phyloP scores from a whole-genome alignment of 2,329 filamentous ascomycete species.

The Fusarium miscanthi region DNA sequence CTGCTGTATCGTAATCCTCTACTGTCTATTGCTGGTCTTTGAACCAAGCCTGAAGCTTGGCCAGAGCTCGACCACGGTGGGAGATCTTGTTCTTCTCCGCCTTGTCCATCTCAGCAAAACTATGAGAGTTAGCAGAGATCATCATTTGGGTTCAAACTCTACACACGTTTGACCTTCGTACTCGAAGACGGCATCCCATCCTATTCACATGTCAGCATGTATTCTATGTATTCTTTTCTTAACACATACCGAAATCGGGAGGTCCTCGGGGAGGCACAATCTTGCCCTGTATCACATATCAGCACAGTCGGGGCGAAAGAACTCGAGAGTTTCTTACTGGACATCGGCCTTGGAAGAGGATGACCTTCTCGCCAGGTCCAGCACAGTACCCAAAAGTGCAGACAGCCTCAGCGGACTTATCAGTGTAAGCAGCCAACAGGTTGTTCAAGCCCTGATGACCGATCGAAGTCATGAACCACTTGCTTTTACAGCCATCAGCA shows the following conservation, averaged over 20 bases:
- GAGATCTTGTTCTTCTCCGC: constrained; percentile 90
- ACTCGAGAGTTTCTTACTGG: constrained; percentile 62
- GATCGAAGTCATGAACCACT: constrained; percentile 89
- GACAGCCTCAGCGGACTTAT: constrained; percentile 92
- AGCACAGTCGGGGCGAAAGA: not conserved
- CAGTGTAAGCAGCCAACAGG: constrained; percentile 85
- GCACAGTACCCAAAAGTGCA: constrained; percentile 95
- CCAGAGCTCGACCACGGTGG: constrained; percentile 87
- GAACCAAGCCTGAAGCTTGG: constrained; percentile 87
- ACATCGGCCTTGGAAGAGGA: constrained; percentile 92
- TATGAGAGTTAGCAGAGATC: constrained; percentile 47
- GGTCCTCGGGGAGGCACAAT: constrained; percentile 88
- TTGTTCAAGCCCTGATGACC: constrained; percentile 91
- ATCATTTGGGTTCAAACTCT: not conserved
- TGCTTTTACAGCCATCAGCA: constrained; percentile 65
- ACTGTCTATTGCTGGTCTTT: constrained; percentile 52
- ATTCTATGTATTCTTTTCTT: not conserved
- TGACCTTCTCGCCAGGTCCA: constrained; percentile 83
- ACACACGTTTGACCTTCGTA: constrained; percentile 84
- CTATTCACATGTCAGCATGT: constrained; percentile 57
- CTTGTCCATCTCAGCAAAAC: constrained; percentile 95
- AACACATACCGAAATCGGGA: constrained; percentile 76
- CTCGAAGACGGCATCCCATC: constrained; percentile 97
- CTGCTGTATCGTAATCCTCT: not conserved
- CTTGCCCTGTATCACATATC: constrained; percentile 63